Evolutionary conservation across 768 basidiomycete species (phyloP), one percentile per base, ranked within the genome.

Genomic region (Kwoniella sp.): DNA sequence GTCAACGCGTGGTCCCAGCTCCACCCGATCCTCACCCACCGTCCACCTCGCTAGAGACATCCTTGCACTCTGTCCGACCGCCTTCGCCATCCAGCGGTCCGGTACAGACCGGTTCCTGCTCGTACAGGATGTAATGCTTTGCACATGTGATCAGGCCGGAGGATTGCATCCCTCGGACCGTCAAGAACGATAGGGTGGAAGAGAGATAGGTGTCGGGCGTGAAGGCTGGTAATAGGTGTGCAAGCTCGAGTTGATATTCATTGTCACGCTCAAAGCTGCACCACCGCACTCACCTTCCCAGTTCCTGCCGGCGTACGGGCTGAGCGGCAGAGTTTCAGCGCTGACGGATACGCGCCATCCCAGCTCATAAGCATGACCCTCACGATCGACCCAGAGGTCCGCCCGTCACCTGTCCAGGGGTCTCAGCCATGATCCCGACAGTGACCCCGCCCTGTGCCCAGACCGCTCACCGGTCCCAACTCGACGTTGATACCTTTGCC

Each of bases 401-500:
- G 26, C 71, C 71, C 19, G 71, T 73, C 14, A 71, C 63, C 64
- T 66, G 17, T 20, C 4, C 39, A n/a, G n/a, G n/a, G n/a, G n/a
- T n/a, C n/a, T n/a, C n/a, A n/a, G n/a, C n/a, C n/a, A n/a, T n/a
- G n/a, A n/a, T n/a, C n/a, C 31, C 19, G 42, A 42, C 7, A 45
- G 15, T 12, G 7, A n/a, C 19, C n/a, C 15, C 15, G 8, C 14
- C 25, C 7, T 27, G 12, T 28, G 22, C 29, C 6, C 2, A 7
- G 31, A 22, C 8, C 3, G 12, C 50, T 36, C 25, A 70, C 70
- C 11, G 72, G 73, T 41, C 65, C 62, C 17, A 92, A 79, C 9
- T 83, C 84, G 38, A 91, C 77, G 60, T 92, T 82, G 47, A 88
- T 82, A 19, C 92, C 92, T 65, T 91, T 89, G 17, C 82, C 83